Percentiles rank a stretch among this genome's conserved stretches.
Evolutionary conservation across 257 asterid genomes (phyloP).

Genomic region (Voacanga thouarsii): DNA sequence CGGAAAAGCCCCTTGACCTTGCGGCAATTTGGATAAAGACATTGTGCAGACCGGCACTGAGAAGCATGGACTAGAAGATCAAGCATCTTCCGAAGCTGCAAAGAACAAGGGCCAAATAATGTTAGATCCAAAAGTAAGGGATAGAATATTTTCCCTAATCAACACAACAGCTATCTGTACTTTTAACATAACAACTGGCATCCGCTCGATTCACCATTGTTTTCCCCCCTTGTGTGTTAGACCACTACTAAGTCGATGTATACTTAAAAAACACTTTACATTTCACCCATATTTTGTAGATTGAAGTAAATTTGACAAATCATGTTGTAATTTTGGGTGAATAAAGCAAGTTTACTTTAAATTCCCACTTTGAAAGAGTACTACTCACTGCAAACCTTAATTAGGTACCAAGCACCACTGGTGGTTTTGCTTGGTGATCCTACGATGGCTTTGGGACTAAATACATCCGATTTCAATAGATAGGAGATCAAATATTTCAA

Average conservation of each 20-base stretch:
- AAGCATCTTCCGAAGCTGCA: slow-evolving; percentile 96
- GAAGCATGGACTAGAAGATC: slow-evolving; percentile 97
- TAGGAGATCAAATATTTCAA: too few species aligned
- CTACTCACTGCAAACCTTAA: too few species aligned
- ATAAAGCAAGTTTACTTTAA: too few species aligned
- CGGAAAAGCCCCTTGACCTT: slow-evolving; percentile 98
- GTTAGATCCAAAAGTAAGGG: slow-evolving; percentile 8
- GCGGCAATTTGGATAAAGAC: slow-evolving; percentile 88
- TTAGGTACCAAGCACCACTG: too few species aligned
- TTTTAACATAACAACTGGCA: neutral
- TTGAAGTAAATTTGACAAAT: neutral
- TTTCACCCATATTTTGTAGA: neutral
- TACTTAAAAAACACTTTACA: neutral
- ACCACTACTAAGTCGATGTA: neutral
- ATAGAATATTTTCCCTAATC: neutral
- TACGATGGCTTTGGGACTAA: too few species aligned
- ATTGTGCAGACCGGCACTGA: slow-evolving; percentile 71
- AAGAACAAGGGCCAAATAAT: slow-evolving; percentile 22
- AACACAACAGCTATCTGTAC: neutral
- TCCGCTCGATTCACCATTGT: neutral
- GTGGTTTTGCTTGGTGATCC: too few species aligned
- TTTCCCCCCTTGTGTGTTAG: neutral
- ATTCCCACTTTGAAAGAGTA: too few species aligned
- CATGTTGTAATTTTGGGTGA: neutral
- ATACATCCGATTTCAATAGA: too few species aligned